These are phyloP conservation scores for Gossypium mustelinum DNA, from an alignment of 345 rosid genomes.

Conservation along the genomic window DNA sequence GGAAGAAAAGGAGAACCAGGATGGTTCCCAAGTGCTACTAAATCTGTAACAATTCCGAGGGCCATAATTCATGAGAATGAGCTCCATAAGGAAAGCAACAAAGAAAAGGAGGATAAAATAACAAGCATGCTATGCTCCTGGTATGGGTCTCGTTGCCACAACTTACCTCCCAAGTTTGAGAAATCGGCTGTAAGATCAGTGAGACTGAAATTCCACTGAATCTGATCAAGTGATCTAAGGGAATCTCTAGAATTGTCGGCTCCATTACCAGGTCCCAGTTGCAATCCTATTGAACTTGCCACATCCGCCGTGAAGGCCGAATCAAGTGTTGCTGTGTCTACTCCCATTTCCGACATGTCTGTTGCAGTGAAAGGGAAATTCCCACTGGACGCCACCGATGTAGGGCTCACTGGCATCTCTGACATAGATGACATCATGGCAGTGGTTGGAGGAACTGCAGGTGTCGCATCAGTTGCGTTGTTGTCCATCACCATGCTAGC, in stretches of 20 bases:
- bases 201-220: constrained; percentile 90
- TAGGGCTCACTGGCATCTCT: constrained; percentile 90
- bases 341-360: constrained; percentile 91
- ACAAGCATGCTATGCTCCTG: neutral
- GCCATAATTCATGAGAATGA: neutral
- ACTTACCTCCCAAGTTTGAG: constrained; percentile 86
- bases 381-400: constrained; percentile 87
- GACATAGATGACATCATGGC: constrained; percentile 73
- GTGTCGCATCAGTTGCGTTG: constrained; percentile 51
- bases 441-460: constrained; percentile 56
- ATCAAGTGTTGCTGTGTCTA: constrained; percentile 79
- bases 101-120: neutral
- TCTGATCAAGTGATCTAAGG: constrained; percentile 81
- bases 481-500: constrained; percentile 74
- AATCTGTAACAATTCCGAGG: constrained; percentile 50
- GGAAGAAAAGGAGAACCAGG: constrained; percentile 94
- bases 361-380: constrained; percentile 83
- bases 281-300: constrained; percentile 79
- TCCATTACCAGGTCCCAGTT: constrained; percentile 72
- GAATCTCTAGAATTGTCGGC: constrained; percentile 68
- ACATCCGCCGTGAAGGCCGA: constrained; percentile 87
- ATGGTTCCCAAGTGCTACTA: constrained; percentile 90
- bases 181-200: constrained; percentile 86
- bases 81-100: neutral
- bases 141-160: constrained; percentile 10